Evolutionary conservation across 257 asterid species (phyloP).

Genomic region (Parsonsia alboflavescens): DNA sequence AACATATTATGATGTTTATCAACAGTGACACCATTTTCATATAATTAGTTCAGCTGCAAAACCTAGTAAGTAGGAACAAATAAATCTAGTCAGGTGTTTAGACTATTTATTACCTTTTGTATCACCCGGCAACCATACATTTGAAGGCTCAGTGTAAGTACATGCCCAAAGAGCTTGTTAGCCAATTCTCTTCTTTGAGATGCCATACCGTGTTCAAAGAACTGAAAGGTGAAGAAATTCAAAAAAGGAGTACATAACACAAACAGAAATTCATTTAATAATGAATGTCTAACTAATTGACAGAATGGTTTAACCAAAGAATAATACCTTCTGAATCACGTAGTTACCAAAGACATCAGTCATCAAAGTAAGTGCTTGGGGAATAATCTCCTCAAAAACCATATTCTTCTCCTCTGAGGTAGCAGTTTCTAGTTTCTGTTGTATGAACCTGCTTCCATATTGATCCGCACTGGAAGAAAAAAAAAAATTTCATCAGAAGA

Average conservation of each 20-base stretch:
- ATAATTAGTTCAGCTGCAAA: background rate
- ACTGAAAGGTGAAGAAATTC: constrained; percentile 31
- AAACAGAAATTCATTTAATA: background rate
- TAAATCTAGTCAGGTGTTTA: background rate
- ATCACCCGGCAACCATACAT: constrained; percentile 98
- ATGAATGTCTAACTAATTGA: background rate
- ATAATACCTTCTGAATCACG: constrained; percentile 83
- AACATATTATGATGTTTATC: constrained; percentile 10
- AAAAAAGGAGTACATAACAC: background rate
- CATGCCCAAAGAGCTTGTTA: constrained; percentile 78
- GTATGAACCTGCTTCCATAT: constrained; percentile 97
- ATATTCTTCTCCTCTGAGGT: constrained; percentile 79
- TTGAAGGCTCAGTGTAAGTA: constrained; percentile 84
- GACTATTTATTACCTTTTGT: constrained; percentile 65
- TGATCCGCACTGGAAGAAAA: constrained; percentile 65
- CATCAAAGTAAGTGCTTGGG: constrained; percentile 82
- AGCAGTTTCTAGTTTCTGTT: constrained; percentile 95
- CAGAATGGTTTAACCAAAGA: background rate
- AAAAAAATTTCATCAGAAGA: constrained; percentile 10
- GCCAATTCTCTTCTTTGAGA: constrained; percentile 84
- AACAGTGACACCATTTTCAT: background rate
- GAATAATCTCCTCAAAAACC: constrained; percentile 84
- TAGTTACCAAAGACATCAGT: constrained; percentile 97
- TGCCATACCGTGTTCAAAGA: constrained; percentile 92
- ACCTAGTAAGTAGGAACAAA: background rate